Conservation (phyloP, 169 alveolate species). For the Blepharisma undulans region DNA sequence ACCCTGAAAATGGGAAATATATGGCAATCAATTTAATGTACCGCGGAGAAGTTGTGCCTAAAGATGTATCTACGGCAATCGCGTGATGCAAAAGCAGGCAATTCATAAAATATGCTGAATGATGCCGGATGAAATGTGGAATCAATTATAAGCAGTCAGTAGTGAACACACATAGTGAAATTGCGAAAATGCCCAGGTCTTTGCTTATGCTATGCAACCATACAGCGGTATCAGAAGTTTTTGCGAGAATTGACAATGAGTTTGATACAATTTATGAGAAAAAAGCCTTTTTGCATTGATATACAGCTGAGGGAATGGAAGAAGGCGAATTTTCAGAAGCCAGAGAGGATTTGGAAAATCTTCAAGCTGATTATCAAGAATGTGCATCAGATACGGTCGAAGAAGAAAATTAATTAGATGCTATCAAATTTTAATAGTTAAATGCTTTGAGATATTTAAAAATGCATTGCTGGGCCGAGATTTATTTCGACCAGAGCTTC, state of each 20-base stretch:
- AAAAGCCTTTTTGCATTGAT: conserved; percentile 63
- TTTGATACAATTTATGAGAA: conserved; percentile 68
- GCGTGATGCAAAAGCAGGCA: conserved; percentile 56
- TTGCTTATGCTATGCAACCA: conserved; percentile 62
- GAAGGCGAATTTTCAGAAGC: conserved; percentile 50
- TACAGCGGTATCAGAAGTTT: conserved; percentile 60
- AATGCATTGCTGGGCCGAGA: too few relatives aligned
- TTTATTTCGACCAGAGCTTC: too few relatives aligned
- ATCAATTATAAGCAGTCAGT: background rate
- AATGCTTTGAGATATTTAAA: too few relatives aligned
- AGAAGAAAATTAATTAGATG: too few relatives aligned
- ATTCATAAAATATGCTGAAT: conserved; percentile 32
- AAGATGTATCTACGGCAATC: conserved; percentile 67
- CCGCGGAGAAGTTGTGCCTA: conserved; percentile 83
- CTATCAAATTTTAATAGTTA: too few relatives aligned
- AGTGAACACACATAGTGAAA: background rate
- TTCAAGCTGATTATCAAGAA: too few relatives aligned
- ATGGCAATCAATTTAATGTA: conserved; percentile 80
- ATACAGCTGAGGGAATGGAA: background rate
- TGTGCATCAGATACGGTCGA: too few relatives aligned
- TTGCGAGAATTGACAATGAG: conserved; percentile 60
- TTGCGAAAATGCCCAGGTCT: background rate
- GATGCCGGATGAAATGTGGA: conserved; percentile 49
- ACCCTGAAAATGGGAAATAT: conserved; percentile 76
- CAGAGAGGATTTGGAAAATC: too few relatives aligned